A percentile compares a stretch with the other conserved stretches of the same genome.
Conservation (phyloP, 805 yeast species). For the Wickerhamomyces sydowiorum region DNA sequence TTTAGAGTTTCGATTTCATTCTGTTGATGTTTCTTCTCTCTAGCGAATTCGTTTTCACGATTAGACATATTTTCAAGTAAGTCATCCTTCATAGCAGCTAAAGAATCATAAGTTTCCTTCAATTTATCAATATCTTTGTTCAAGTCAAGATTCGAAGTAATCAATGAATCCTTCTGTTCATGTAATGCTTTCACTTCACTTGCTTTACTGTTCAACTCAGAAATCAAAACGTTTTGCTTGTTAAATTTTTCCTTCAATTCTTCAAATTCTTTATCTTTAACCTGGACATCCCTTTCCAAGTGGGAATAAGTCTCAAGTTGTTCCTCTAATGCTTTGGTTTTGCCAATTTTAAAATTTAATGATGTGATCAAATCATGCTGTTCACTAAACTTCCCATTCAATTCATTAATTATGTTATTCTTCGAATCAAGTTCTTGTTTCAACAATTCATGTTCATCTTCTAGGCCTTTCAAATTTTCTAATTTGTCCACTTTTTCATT, state of each 20-base stretch:
- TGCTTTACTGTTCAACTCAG: background rate
- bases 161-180: background rate
- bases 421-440: background rate
- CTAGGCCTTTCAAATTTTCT: slow-evolving; percentile 1
- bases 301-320: too few relatives aligned
- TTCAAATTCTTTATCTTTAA: background rate
- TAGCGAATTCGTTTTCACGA: slow-evolving; percentile 51
- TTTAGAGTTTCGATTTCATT: slow-evolving; percentile 45
- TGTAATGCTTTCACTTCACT: background rate
- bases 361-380: background rate
- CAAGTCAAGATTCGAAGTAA: background rate
- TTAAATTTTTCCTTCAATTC: background rate
- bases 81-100: slow-evolving; percentile 48
- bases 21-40: slow-evolving; percentile 45
- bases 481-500: too few relatives aligned
- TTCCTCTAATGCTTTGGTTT: too few relatives aligned
- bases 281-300: too few relatives aligned
- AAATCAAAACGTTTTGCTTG: background rate
- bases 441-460: background rate
- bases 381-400: too few relatives aligned
- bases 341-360: too few relatives aligned
- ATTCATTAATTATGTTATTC: background rate
- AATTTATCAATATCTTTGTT: slow-evolving; percentile 2
- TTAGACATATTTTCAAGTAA: slow-evolving; percentile 62
- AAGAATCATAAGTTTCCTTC: slow-evolving; percentile 11